phyloP scores from a whole-genome alignment of 441 rosid species.

The Monsonia emarginata region DNA sequence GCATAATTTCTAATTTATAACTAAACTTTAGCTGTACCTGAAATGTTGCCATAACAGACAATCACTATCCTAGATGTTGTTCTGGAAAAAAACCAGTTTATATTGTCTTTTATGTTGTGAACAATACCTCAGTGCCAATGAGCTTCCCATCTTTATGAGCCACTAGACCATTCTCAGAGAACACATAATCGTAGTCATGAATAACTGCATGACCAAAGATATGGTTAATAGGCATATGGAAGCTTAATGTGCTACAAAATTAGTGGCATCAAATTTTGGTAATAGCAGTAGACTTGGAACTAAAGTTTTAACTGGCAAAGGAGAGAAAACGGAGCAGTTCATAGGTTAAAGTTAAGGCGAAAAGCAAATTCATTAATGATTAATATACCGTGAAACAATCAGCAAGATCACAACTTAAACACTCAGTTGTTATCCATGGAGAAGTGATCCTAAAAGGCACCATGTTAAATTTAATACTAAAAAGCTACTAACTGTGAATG shows the following conservation, averaged over 20 bases:
- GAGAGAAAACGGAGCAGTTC: no score
- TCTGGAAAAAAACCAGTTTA: not conserved
- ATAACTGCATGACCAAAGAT: conserved; percentile 39
- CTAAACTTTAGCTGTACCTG: no score
- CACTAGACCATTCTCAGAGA: conserved; percentile 96
- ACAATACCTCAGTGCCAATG: conserved; percentile 66
- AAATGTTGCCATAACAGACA: no score
- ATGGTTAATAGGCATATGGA: not conserved
- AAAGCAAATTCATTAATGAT: not conserved
- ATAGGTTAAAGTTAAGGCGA: not conserved
- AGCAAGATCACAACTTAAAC: no score
- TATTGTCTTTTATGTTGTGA: not conserved
- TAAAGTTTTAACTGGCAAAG: no score
- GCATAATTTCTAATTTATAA: no score
- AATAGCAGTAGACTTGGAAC: no score
- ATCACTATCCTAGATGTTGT: not conserved
- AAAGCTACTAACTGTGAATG: not conserved
- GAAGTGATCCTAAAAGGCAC: no score
- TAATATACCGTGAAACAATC: not conserved
- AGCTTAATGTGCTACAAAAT: no score
- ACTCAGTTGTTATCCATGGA: no score
- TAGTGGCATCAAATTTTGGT: no score
- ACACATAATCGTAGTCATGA: conserved; percentile 72
- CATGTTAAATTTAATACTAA: no score
- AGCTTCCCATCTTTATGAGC: conserved; percentile 84